Evolutionary conservation across 1,139 yeast species (phyloP).

Genomic region (Kodamaea derodonti): DNA sequence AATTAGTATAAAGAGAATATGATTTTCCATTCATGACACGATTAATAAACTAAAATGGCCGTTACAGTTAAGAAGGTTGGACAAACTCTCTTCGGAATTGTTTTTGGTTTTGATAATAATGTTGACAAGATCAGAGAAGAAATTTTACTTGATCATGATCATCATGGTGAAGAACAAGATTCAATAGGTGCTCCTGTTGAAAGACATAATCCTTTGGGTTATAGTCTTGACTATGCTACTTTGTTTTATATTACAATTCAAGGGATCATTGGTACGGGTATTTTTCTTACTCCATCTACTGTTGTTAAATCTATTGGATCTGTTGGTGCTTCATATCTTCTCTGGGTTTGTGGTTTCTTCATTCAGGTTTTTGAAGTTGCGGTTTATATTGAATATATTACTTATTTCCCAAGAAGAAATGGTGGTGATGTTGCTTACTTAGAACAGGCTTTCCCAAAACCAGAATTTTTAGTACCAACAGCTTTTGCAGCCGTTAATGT

Average conservation of each 20-base stretch:
- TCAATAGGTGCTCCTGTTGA: constrained; percentile 38
- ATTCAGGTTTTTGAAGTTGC: constrained; percentile 32
- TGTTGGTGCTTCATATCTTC: constrained; percentile 38
- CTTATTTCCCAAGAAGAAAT: constrained; percentile 33
- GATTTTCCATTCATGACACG: no score
- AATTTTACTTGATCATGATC: not conserved
- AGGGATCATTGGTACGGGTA: constrained; percentile 46
- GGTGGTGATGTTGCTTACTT: constrained; percentile 45
- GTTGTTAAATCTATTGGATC: constrained; percentile 36
- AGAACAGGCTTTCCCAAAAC: constrained; percentile 41
- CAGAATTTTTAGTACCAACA: constrained; percentile 37
- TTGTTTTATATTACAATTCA: constrained; percentile 33
- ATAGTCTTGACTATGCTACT: constrained; percentile 28
- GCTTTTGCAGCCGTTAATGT: constrained; percentile 41
- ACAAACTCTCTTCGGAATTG: constrained; percentile 4
- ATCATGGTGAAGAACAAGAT: constrained; percentile 12
- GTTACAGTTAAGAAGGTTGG: constrained; percentile 3
- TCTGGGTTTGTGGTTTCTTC: constrained; percentile 38
- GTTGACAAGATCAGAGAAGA: constrained; percentile 3
- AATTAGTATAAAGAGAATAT: not conserved
- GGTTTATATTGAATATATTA: constrained; percentile 37
- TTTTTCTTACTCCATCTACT: constrained; percentile 39
- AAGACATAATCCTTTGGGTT: constrained; percentile 34
- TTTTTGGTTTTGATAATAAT: constrained; percentile 9
- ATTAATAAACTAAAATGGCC: constrained; percentile 1